phyloP scores from a whole-genome alignment of 1,139 yeast species.

The Arxiozyma bovina region DNA sequence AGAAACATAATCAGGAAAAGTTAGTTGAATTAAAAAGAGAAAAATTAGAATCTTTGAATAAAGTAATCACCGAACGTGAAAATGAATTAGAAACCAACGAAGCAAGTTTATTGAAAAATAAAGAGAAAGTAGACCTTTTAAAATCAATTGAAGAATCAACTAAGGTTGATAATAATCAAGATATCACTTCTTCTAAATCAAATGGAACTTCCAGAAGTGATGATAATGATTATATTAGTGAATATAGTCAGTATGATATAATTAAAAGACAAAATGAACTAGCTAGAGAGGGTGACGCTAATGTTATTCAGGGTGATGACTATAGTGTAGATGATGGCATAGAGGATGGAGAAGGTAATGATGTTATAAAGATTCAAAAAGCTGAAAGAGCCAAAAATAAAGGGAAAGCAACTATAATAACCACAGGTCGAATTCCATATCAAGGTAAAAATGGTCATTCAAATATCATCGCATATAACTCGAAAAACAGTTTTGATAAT shows the following conservation, averaged over 20 bases:
- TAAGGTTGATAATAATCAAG: not conserved
- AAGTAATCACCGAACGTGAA: not conserved
- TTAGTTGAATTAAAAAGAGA: not conserved
- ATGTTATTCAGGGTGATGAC: not conserved
- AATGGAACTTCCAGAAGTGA: not conserved
- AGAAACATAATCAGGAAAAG: conserved; percentile 1
- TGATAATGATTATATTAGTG: not conserved
- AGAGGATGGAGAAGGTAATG: not conserved
- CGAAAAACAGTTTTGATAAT: not conserved
- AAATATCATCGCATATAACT: not conserved
- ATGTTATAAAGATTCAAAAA: not conserved
- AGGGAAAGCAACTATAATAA: conserved; percentile 4
- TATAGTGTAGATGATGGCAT: not conserved
- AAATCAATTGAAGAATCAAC: conserved; percentile 7
- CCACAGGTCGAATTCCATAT: not conserved
- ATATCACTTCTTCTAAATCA: not conserved
- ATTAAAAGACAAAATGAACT: not conserved
- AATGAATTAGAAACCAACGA: not conserved
- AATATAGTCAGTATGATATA: conserved; percentile 3
- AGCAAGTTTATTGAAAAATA: conserved; percentile 8
- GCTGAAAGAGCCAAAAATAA: conserved; percentile 3
- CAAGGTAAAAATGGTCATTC: not conserved
- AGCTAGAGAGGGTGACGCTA: conserved; percentile 1
- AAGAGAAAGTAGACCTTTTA: conserved; percentile 11
- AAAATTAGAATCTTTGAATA: conserved; percentile 1